Conservation (phyloP, 768 basidiomycete species). For the Nidularia pulvinata region DNA sequence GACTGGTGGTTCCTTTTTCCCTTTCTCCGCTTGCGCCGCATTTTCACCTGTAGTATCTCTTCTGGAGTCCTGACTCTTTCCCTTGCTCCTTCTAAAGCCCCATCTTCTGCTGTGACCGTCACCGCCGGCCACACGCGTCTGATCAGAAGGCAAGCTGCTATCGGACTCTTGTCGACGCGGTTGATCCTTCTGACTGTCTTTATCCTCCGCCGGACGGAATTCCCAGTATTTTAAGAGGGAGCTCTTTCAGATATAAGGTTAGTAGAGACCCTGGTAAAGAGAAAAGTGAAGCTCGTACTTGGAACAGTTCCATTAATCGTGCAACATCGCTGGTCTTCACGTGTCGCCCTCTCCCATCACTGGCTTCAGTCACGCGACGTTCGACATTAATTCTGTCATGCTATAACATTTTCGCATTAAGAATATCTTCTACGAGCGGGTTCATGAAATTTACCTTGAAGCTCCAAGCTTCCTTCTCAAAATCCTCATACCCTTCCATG, state of each 20-base stretch:
- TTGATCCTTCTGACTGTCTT: slow-evolving; percentile 16
- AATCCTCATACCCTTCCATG: slow-evolving; percentile 66
- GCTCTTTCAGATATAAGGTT: slow-evolving; percentile 33
- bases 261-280: not conserved
- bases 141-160: slow-evolving; percentile 33
- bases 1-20: slow-evolving; percentile 25
- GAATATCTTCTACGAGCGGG: not conserved
- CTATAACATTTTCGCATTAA: slow-evolving; percentile 27
- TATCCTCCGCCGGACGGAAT: slow-evolving; percentile 47
- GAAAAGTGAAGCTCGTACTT: slow-evolving; percentile 33
- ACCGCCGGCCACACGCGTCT: slow-evolving; percentile 30
- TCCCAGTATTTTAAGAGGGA: slow-evolving; percentile 74
- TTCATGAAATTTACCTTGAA: slow-evolving; percentile 59
- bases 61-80: slow-evolving; percentile 10
- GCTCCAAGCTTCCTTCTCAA: slow-evolving; percentile 72
- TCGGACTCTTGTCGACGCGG: slow-evolving; percentile 24
- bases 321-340: slow-evolving; percentile 82
- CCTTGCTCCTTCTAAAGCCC: slow-evolving; percentile 28
- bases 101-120: slow-evolving; percentile 12
- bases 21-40: slow-evolving; percentile 27
- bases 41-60: slow-evolving; percentile 15
- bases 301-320: slow-evolving; percentile 83
- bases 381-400: slow-evolving; percentile 79
- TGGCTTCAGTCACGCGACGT: slow-evolving; percentile 50
- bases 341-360: slow-evolving; percentile 36